Conservation (phyloP, 2,329 filamentous ascomycete genomes). For the Beauveria pseudobassiana region DNA sequence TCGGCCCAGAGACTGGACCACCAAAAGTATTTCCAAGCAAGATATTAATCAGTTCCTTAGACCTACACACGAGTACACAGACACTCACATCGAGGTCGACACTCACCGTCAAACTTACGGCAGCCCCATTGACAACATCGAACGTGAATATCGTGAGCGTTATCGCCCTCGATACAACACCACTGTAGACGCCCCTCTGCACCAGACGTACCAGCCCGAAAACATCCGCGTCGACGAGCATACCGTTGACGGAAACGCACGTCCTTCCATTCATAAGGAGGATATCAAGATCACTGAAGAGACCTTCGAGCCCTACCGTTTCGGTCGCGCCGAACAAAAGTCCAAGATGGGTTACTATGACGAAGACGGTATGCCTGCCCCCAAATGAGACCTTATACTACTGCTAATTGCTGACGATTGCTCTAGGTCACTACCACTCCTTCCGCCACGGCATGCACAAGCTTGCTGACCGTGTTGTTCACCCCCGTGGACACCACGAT, state of each 20-base stretch:
- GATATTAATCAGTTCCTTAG: slow-evolving; percentile 16
- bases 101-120: slow-evolving; percentile 39
- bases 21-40: neutral
- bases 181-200: slow-evolving; percentile 23
- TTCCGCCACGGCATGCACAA: slow-evolving; percentile 50
- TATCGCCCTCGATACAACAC: slow-evolving; percentile 43
- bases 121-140: slow-evolving; percentile 53
- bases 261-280: slow-evolving; percentile 41
- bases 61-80: slow-evolving; percentile 43
- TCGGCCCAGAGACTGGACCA: neutral
- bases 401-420: neutral
- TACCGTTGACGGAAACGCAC: slow-evolving; percentile 30
- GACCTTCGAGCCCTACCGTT: slow-evolving; percentile 52
- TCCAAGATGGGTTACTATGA: slow-evolving; percentile 61
- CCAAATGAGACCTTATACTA: neutral
- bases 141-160: slow-evolving; percentile 59
- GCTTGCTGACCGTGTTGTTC: slow-evolving; percentile 47
- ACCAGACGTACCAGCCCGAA: slow-evolving; percentile 20
- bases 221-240: slow-evolving; percentile 25
- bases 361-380: slow-evolving; percentile 44
- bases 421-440: slow-evolving; percentile 50
- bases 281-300: slow-evolving; percentile 56
- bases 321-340: slow-evolving; percentile 34
- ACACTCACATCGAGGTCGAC: slow-evolving; percentile 61
- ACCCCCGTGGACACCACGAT: slow-evolving; percentile 40